phyloP scores from a whole-genome alignment of 2,329 filamentous ascomycete genomes.

The Hypoxylon sp. region DNA sequence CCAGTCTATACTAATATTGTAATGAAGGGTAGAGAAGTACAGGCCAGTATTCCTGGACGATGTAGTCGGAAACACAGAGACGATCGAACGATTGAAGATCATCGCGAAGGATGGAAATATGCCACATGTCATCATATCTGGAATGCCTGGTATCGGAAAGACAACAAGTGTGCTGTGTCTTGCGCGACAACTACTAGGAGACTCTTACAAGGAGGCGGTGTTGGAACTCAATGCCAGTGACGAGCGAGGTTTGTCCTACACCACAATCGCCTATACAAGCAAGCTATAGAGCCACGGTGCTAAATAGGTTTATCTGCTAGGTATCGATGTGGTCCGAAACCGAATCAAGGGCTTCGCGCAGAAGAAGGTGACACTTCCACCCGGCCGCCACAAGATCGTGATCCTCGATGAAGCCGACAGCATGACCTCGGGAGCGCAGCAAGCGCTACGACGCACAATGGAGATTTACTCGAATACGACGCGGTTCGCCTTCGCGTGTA shows the following conservation, averaged over 20 bases:
- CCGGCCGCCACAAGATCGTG: slow-evolving; percentile 93
- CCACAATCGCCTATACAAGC: too few species aligned
- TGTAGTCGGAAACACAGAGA: slow-evolving; percentile 97
- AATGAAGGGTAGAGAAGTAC: slow-evolving; percentile 94
- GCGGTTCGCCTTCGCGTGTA: slow-evolving; percentile 97
- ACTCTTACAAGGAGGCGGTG: slow-evolving; percentile 97
- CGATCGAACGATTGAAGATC: slow-evolving; percentile 96
- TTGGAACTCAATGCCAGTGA: slow-evolving; percentile 97
- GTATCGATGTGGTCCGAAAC: slow-evolving; percentile 97
- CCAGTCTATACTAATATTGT: slow-evolving; percentile 39
- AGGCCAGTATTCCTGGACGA: slow-evolving; percentile 95
- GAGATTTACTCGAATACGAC: slow-evolving; percentile 98
- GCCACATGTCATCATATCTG: slow-evolving; percentile 99
- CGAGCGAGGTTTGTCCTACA: slow-evolving; percentile 76
- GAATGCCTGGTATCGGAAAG: slow-evolving; percentile 99
- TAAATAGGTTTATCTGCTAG: slow-evolving; percentile 58
- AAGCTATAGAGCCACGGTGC: neutral
- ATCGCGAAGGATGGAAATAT: slow-evolving; percentile 99
- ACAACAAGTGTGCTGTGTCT: slow-evolving; percentile 96
- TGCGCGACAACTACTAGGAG: slow-evolving; percentile 89
- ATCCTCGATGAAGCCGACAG: slow-evolving; percentile 98
- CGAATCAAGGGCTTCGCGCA: slow-evolving; percentile 98
- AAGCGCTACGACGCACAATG: slow-evolving; percentile 95
- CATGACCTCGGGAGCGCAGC: slow-evolving; percentile 97
- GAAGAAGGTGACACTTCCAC: slow-evolving; percentile 96